These are phyloP conservation scores for Verticillium nonalfalfae DNA, from an alignment of 2,329 filamentous ascomycete species.

Conservation along the genomic window DNA sequence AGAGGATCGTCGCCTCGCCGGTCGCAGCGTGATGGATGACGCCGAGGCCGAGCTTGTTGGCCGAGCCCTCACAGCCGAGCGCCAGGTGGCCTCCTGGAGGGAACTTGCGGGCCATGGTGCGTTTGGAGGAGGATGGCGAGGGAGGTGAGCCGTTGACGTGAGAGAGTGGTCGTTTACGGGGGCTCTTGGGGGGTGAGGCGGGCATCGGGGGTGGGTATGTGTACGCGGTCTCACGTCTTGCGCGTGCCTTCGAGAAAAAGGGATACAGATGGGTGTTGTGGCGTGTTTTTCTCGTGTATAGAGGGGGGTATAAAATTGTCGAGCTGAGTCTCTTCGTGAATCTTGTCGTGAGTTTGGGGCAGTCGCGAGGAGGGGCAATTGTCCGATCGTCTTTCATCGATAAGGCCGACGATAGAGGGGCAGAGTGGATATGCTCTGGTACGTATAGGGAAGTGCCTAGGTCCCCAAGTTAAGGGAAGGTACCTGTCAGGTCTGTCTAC, in stretches of 20 bases:
- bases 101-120: conserved; percentile 15
- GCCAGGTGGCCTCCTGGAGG: conserved; percentile 37
- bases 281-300: too few relatives aligned
- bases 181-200: not conserved
- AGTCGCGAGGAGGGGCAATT: not conserved
- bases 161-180: not conserved
- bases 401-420: not conserved
- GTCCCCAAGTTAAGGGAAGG: too few relatives aligned
- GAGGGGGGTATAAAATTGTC: too few relatives aligned
- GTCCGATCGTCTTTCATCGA: not conserved
- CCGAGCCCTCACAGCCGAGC: conserved; percentile 75
- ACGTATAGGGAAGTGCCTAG: too few relatives aligned
- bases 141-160: not conserved
- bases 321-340: too few relatives aligned
- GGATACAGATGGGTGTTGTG: too few relatives aligned
- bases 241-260: too few relatives aligned
- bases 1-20: conserved; percentile 63
- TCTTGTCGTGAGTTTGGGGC: not conserved
- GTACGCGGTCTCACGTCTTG: too few relatives aligned
- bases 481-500: too few relatives aligned
- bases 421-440: not conserved
- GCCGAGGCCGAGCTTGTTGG: conserved; percentile 95
- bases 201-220: not conserved
- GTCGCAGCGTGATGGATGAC: conserved; percentile 70
- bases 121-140: conserved; percentile 5